A percentile compares a stretch with the other conserved stretches of the same genome.
These are phyloP conservation scores for Citrus cavaleriei DNA, from an alignment of 345 rosid genomes.

Conservation along the genomic window DNA sequence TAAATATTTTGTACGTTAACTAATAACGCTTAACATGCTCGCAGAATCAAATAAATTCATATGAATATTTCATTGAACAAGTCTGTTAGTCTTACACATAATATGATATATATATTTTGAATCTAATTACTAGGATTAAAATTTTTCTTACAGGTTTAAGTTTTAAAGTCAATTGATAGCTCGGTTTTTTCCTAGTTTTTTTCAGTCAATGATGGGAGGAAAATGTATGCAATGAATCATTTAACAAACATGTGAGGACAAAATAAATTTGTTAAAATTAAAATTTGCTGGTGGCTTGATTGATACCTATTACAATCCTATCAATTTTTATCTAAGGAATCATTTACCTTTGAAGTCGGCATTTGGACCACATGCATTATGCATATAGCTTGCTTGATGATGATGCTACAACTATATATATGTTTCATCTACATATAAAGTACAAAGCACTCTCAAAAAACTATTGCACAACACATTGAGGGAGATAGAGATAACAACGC, in stretches of 20 bases:
- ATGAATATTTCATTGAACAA: too few species aligned
- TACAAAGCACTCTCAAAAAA: neutral
- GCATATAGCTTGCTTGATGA: neutral
- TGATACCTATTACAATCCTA: neutral
- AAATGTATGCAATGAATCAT: neutral
- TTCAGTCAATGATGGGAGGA: neutral
- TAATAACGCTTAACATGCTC: too few species aligned
- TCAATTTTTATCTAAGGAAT: neutral
- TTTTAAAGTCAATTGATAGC: neutral
- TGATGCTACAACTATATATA: neutral
- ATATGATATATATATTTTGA: too few species aligned
- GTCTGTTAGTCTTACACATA: too few species aligned
- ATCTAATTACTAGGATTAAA: too few species aligned
- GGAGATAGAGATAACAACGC: conserved; percentile 1
- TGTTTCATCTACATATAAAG: neutral
- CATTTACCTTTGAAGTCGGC: neutral
- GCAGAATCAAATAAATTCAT: too few species aligned
- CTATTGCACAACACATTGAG: neutral
- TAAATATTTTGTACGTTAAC: too few species aligned
- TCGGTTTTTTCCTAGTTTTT: too few species aligned
- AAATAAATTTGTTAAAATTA: neutral
- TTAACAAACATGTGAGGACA: neutral
- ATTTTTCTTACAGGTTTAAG: too few species aligned
- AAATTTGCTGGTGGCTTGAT: neutral
- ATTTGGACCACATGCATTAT: neutral